Conservation (phyloP, 2,329 filamentous ascomycete genomes). For the Graphilbum sp. region DNA sequence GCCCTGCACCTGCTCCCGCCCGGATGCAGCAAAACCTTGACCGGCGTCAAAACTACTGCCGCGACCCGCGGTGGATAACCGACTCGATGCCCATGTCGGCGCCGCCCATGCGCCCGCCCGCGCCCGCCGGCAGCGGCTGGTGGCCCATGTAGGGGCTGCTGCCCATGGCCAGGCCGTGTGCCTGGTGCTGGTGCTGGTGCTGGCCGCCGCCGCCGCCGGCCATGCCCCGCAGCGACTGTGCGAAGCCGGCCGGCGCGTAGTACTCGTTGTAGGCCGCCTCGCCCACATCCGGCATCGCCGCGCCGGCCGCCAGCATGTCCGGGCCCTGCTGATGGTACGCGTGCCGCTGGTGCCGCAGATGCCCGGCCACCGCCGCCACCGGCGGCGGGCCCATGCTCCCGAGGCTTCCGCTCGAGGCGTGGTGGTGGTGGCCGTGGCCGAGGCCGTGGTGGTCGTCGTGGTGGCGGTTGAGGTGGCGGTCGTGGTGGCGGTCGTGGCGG, state of each 20-base stretch:
- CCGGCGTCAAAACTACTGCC: slow-evolving; percentile 1
- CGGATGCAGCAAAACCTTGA: slow-evolving; percentile 5
- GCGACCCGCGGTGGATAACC: slow-evolving; percentile 32
- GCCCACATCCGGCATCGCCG: background rate
- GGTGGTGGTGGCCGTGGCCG: too few relatives aligned
- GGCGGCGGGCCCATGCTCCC: too few relatives aligned
- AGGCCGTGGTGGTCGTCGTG: too few relatives aligned
- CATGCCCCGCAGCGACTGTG: background rate
- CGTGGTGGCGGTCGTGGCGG: background rate
- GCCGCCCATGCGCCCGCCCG: slow-evolving; percentile 32
- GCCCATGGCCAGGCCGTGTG: background rate
- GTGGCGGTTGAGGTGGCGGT: background rate
- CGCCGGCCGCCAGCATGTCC: too few relatives aligned
- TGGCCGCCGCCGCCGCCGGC: background rate
- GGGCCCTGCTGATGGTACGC: too few relatives aligned
- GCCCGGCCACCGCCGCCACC: too few relatives aligned
- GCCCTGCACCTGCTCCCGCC: too few relatives aligned
- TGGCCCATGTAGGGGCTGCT: slow-evolving; percentile 30
- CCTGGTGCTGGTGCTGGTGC: too few relatives aligned
- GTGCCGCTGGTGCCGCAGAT: too few relatives aligned
- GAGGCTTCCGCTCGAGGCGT: too few relatives aligned
- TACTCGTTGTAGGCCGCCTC: background rate
- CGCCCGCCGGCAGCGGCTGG: slow-evolving; percentile 11
- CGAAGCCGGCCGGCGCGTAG: background rate
- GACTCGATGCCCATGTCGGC: slow-evolving; percentile 43